Percentiles rank a stretch among this genome's conserved stretches.
Evolutionary conservation across 2,329 filamentous ascomycete genomes (phyloP).

Genomic region (Balansia obtecta): DNA sequence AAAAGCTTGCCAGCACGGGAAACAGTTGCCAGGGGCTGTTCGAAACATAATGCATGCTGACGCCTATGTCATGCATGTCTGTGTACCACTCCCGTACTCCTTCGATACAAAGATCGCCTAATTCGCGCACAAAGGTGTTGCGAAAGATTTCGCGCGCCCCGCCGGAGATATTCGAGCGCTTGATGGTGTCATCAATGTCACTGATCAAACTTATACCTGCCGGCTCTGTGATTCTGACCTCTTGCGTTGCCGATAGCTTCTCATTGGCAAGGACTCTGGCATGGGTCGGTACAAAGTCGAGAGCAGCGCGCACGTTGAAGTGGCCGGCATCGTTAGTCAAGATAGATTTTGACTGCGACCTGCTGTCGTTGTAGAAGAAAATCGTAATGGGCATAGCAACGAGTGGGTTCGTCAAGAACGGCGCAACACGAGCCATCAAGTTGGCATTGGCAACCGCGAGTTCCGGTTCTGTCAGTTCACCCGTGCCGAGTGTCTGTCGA

Average conservation of each 20-base stretch:
- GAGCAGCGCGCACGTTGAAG: conserved; percentile 64
- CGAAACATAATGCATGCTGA: conserved; percentile 93
- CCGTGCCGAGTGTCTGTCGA: conserved; percentile 22
- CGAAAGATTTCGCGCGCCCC: conserved; percentile 92
- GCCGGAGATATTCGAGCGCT: conserved; percentile 78
- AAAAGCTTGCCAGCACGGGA: conserved; percentile 76
- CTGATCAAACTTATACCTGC: conserved; percentile 84
- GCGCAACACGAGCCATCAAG: conserved; percentile 74
- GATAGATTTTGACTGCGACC: conserved; percentile 74
- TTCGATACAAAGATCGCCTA: conserved; percentile 68
- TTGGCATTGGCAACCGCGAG: conserved; percentile 71
- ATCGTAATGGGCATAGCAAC: conserved; percentile 70
- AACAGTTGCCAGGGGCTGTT: conserved; percentile 98
- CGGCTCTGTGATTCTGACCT: conserved; percentile 65
- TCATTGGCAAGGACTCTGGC: conserved; percentile 80
- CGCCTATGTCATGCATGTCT: conserved; percentile 63
- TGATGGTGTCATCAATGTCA: conserved; percentile 96
- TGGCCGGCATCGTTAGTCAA: conserved; percentile 82
- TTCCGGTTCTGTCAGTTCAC: conserved; percentile 64
- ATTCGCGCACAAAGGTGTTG: conserved; percentile 84
- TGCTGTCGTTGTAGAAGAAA: conserved; percentile 84
- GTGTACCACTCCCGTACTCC: conserved; percentile 88
- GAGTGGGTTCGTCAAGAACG: conserved; percentile 79
- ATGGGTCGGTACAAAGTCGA: conserved; percentile 86
- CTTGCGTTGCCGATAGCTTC: conserved; percentile 66